Evolutionary conservation across 257 asterid genomes (phyloP).

Genomic region (Apocynum venetum): DNA sequence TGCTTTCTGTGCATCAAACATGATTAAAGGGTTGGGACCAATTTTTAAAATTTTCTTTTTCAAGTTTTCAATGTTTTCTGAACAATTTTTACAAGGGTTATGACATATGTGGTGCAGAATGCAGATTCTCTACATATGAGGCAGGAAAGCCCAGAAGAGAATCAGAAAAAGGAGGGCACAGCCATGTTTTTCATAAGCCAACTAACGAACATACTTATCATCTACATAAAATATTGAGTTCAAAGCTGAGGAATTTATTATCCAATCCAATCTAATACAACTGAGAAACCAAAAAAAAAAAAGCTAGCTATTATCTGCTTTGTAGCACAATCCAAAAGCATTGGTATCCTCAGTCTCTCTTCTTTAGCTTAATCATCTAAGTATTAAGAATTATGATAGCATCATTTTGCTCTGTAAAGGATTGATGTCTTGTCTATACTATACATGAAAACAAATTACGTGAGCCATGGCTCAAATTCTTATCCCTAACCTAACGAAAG

Average conservation of each 20-base stretch:
- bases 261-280: not conserved
- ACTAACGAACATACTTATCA: not conserved
- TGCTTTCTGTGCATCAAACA: too few species aligned
- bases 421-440: constrained; percentile 7
- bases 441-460: constrained; percentile 39
- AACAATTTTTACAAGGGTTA: too few species aligned
- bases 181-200: not conserved
- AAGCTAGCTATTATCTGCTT: not conserved
- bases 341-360: constrained; percentile 10
- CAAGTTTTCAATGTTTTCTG: too few species aligned
- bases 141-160: not conserved
- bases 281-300: not conserved
- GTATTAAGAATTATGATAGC: constrained; percentile 1
- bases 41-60: too few species aligned
- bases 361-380: not conserved
- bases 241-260: not conserved
- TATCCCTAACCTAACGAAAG: constrained; percentile 50
- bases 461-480: constrained; percentile 43
- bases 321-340: constrained; percentile 10
- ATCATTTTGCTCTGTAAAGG: constrained; percentile 1
- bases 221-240: too few species aligned
- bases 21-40: too few species aligned
- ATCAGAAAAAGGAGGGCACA: not conserved
- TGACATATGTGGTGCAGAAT: too few species aligned
- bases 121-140: too few species aligned